Conservation (phyloP, 305 asterid species). For the Fraxinus nigra region DNA sequence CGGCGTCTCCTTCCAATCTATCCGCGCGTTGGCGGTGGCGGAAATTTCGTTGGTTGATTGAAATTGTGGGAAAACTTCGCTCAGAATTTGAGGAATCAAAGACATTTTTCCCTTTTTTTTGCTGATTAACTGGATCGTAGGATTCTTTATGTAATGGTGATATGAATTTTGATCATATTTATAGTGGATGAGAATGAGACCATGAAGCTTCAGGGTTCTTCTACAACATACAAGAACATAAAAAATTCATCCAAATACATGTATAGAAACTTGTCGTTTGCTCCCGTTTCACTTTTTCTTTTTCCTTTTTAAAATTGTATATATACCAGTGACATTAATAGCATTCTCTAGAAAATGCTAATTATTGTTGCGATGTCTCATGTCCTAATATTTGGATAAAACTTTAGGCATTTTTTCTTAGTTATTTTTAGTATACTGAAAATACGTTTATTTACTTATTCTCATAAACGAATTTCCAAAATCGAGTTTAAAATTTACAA, state of each 20-base stretch:
- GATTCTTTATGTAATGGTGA: background rate
- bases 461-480: too few species aligned
- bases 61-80: constrained; percentile 7
- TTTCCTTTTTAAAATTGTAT: too few species aligned
- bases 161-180: background rate
- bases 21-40: background rate
- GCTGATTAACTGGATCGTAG: background rate
- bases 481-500: too few species aligned
- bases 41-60: background rate
- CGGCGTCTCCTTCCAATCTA: constrained; percentile 34
- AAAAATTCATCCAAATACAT: background rate
- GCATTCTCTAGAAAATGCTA: background rate
- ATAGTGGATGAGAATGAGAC: background rate
- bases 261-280: too few species aligned
- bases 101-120: constrained; percentile 14
- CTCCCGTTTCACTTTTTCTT: too few species aligned
- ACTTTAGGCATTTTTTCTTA: too few species aligned
- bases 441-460: too few species aligned
- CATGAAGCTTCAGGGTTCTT: constrained; percentile 17
- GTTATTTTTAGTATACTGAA: too few species aligned
- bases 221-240: background rate
- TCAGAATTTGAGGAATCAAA: constrained; percentile 20
- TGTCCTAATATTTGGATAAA: background rate
- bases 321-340: background rate
- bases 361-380: background rate